A percentile compares a stretch with the other conserved stretches of the same genome.
Conservation (phyloP, 2,329 filamentous ascomycete genomes). For the Aspergillus caelatus region DNA sequence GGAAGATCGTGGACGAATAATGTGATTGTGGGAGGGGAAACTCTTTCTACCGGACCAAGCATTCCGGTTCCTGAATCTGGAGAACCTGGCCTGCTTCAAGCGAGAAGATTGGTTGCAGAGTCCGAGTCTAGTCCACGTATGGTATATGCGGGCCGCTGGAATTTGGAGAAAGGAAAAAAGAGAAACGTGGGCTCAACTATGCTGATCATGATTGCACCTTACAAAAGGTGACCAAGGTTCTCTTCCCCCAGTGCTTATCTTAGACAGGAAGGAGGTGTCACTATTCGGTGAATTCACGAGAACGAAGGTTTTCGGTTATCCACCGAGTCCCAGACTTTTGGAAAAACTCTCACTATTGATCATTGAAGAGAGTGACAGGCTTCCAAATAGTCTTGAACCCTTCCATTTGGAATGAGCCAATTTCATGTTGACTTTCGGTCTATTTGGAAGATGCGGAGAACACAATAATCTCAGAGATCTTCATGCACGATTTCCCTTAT, state of each 20-base stretch:
- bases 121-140: conserved; percentile 17
- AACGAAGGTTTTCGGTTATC: background rate
- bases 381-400: conserved; percentile 10
- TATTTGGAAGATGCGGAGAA: conserved; percentile 2
- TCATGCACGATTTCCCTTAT: background rate
- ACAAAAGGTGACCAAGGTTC: background rate
- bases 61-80: conserved; percentile 1
- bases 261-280: conserved; percentile 7
- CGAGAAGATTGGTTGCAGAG: conserved; percentile 12
- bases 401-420: conserved; percentile 8
- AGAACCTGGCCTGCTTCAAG: background rate
- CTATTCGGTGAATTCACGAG: background rate
- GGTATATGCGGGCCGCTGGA: conserved; percentile 19
- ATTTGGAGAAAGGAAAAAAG: background rate
- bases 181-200: background rate
- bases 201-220: conserved; percentile 1
- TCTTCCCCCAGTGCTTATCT: background rate
- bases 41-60: background rate
- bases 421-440: background rate
- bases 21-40: background rate
- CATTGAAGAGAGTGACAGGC: conserved; percentile 6
- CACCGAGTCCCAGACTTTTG: background rate
- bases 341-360: conserved; percentile 6
- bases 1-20: background rate
- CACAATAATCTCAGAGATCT: background rate